Evolutionary conservation across 164 flowering plant species (phyloP), one percentile per base, ranked within the genome.

Genomic region (Tetracentron sinense): DNA sequence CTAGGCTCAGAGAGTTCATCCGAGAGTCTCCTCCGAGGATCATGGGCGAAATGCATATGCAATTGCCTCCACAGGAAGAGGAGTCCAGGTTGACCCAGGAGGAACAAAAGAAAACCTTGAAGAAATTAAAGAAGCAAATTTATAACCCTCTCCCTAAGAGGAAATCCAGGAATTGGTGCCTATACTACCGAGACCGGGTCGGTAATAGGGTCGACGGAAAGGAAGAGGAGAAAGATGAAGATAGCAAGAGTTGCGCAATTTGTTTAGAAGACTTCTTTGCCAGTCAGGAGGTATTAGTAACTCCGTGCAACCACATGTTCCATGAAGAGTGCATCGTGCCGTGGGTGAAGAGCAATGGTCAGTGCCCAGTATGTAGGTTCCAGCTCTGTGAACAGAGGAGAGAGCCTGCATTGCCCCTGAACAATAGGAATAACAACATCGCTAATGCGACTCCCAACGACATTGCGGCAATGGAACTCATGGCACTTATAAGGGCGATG

Each of bases 291-390:
- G 87, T 94, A 25, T 76, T 75, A 60, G 25, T 83, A 20, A 91
- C 97, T 19, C 99, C 97, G 0, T 91, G 99, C 74, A 72, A 80
- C n/a, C 99, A 91, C 68, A 87, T 88, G 94, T 93, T 87, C 67
- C 98, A 93, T 55, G 78, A 80, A 14, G 83, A 80, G 0, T 93
- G 97, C 75, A 80, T 93, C 4, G 72, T 75, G 16, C 92, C 90
- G 0, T 90, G 98, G 97, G 76, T 82, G 56, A 87, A 75, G 68
- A 80, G 79, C 75, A 68, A 87, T 2, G 88, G 85, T 0, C 77
- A 75, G 54, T 93, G 98, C 75, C 96, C 97, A 0, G 85, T 90
- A 12, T 93, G 98, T 58, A 71, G 97, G 66, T 77, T 38, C 60
- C 60, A 51, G 19, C 7, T 83, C 10, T 59, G 64, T 12, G 75